Evolutionary conservation across 2,329 filamentous ascomycete species (phyloP), one percentile per base, ranked within the genome.

Genomic region (Diplodia seriata): DNA sequence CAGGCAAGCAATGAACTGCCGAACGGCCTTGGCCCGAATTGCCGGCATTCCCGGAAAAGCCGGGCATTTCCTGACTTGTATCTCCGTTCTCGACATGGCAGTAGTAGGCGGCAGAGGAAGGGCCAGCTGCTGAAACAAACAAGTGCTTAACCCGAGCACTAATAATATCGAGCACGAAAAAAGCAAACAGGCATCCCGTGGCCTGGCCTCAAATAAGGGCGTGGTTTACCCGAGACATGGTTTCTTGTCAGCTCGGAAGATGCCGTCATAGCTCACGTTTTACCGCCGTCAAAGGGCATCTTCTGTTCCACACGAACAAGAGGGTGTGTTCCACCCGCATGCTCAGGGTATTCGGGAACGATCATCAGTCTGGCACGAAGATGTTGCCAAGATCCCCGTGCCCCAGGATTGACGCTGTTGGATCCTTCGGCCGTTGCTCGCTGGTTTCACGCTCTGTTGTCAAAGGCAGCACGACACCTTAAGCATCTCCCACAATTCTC

Each of bases 401-500:
- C 2, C 12, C 43, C n/a, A 9, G 43, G 18, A 8, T 18, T 11
- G 18, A 47, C n/a, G 18, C 18, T 8, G 43, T 5, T 8, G 43
- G 8, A 38, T 14, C 26, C 23, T 23, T 18, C 4, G 50, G 1
- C 50, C 4, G 11, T 29, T n/a, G 15, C 51, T 4, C 26, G 26
- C 23, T 26, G 23, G 23, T 26, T 26, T 26, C 23, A 23, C 23
- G 23, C 23, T 23, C 23, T 18, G 20, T 59, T 12, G 14, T 43
- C 12, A 14, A 4, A 3, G 23, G 20, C 33, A 31, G n/a, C 26
- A 7, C 38, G 29, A 23, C 43, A 14, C 8, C 33, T 53, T 54
- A 56, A 2, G 15, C 62, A 23, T 33, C 54, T 63, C 83, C 85
- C 70, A 95, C 86, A 78, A 96, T 83, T 76, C 84, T 89, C 83